Evolutionary conservation across 768 basidiomycete genomes (phyloP).

Genomic region (Coprinopsis marcescibilis): DNA sequence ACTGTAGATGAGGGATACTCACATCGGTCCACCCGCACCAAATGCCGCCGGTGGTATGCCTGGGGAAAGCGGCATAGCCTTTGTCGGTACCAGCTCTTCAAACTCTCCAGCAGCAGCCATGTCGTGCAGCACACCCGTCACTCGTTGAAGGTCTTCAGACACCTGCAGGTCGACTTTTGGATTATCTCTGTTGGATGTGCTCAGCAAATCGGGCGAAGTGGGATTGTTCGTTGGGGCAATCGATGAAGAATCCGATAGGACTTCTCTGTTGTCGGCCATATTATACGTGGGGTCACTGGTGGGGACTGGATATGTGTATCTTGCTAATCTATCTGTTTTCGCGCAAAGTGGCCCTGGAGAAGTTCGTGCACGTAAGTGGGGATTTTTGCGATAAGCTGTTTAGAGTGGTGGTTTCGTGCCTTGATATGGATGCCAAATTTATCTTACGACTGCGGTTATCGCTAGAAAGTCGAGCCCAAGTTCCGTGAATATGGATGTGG

Average conservation of each 20-base stretch:
- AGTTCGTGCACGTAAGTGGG: no score
- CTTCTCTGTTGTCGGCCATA: slow-evolving; percentile 1
- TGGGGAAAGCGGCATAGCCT: no score
- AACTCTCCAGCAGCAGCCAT: slow-evolving; percentile 33
- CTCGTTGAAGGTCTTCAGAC: slow-evolving; percentile 42
- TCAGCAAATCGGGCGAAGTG: background rate
- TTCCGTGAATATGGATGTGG: no score
- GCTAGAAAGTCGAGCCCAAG: no score
- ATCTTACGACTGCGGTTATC: slow-evolving; percentile 1
- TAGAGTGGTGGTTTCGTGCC: no score
- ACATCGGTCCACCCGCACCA: slow-evolving; percentile 76
- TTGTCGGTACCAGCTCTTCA: slow-evolving; percentile 14
- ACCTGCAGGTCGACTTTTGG: slow-evolving; percentile 18
- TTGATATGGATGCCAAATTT: background rate
- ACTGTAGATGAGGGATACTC: no score
- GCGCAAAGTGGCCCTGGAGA: background rate
- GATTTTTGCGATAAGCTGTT: background rate
- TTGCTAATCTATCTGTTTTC: background rate
- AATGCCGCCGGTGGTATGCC: slow-evolving; percentile 56
- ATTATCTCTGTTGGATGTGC: background rate
- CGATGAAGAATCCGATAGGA: background rate
- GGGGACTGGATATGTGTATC: background rate
- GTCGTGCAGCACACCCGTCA: slow-evolving; percentile 46
- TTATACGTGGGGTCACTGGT: background rate
- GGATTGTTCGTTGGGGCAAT: background rate